Conservation (phyloP, 305 asterid species). For the Ilex paraguariensis region DNA sequence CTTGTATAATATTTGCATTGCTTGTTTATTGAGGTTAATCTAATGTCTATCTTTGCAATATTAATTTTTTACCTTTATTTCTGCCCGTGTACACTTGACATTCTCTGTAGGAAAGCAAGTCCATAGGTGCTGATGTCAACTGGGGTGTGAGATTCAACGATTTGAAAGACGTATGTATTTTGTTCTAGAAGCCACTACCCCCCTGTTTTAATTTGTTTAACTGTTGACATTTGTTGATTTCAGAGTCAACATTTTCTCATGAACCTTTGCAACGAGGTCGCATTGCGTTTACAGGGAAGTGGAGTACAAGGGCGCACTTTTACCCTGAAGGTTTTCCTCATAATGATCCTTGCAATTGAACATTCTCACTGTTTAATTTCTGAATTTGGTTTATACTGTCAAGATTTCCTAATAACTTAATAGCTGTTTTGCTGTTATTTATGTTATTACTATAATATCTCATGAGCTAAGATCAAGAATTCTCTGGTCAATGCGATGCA, state of each 20-base stretch:
- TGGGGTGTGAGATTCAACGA: constrained; percentile 98
- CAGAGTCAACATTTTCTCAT: constrained; percentile 62
- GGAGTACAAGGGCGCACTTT: constrained; percentile 79
- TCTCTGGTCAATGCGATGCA: not conserved
- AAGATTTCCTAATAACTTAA: too few relatives aligned
- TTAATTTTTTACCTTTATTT: not conserved
- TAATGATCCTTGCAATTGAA: too few relatives aligned
- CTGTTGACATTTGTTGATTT: constrained; percentile 23
- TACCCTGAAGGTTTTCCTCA: constrained; percentile 69
- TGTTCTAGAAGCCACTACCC: constrained; percentile 7
- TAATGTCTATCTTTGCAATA: constrained; percentile 1
- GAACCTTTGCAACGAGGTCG: constrained; percentile 85
- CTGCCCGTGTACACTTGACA: constrained; percentile 2
- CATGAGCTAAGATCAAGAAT: not conserved
- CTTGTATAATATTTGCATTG: not conserved
- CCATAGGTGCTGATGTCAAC: constrained; percentile 94
- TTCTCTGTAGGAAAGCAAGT: constrained; percentile 82
- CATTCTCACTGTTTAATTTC: too few relatives aligned
- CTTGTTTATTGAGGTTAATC: not conserved
- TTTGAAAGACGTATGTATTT: constrained; percentile 62
- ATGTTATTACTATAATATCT: not conserved
- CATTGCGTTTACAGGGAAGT: constrained; percentile 83
- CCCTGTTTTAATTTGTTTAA: constrained; percentile 11
- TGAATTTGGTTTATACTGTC: too few relatives aligned
- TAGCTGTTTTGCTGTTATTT: not conserved